Evolutionary conservation across 139 green algal genomes (phyloP).

Genomic region (Chlamydomonas incerta): DNA sequence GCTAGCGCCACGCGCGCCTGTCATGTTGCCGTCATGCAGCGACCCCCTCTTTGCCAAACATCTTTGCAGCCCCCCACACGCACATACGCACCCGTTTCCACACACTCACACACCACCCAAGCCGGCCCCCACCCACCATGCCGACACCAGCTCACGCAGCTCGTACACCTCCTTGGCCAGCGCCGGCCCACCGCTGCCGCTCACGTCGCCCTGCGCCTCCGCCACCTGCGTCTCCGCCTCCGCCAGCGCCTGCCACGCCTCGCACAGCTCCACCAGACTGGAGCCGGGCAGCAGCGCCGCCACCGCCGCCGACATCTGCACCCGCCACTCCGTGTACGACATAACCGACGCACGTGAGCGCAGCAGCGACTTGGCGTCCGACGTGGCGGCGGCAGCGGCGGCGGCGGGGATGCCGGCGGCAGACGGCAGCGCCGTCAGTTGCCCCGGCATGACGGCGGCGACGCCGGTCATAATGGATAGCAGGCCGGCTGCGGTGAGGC

Average conservation of each 20-base stretch:
- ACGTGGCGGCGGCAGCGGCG: not conserved
- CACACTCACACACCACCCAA: not conserved
- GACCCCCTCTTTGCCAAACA: too few relatives aligned
- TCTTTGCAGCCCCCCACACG: too few relatives aligned
- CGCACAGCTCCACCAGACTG: conserved; percentile 3
- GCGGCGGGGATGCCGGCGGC: too few relatives aligned
- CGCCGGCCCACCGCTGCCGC: too few relatives aligned
- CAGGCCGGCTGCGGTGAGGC: not conserved
- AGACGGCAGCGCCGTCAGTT: not conserved
- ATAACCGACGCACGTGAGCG: not conserved
- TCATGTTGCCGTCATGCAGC: too few relatives aligned
- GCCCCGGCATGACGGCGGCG: not conserved
- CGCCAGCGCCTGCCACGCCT: conserved; percentile 36
- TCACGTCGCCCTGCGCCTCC: not conserved
- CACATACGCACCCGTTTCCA: too few relatives aligned
- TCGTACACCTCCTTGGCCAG: not conserved
- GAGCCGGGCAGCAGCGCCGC: not conserved
- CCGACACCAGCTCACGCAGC: conserved; percentile 9
- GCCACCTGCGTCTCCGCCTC: not conserved
- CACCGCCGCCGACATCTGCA: conserved; percentile 4
- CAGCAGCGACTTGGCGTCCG: not conserved
- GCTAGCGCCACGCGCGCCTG: too few relatives aligned
- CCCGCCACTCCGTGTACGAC: conserved; percentile 16
- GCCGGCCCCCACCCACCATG: not conserved
- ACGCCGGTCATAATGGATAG: not conserved